phyloP scores from a whole-genome alignment of 164 flowering plant species.

The Berberis vulgaris region DNA sequence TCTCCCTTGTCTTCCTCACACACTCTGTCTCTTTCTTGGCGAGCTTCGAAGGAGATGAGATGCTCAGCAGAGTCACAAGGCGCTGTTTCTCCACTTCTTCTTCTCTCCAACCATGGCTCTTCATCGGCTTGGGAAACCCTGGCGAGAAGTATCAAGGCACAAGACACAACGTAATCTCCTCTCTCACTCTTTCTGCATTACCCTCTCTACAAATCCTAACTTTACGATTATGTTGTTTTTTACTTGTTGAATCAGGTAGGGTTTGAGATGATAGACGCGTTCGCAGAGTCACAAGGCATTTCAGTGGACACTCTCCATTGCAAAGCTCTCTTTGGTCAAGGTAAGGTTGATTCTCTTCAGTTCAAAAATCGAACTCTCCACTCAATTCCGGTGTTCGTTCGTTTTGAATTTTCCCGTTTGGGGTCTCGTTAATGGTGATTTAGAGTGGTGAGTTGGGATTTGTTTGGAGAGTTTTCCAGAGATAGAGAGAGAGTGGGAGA shows the following conservation, averaged over 20 bases:
- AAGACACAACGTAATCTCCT: conserved; percentile 60
- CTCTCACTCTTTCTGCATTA: not conserved
- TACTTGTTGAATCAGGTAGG: conserved; percentile 49
- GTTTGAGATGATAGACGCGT: conserved; percentile 82
- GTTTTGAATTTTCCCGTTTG: not conserved
- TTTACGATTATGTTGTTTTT: not conserved
- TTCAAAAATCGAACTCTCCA: no score
- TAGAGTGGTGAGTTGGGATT: not conserved
- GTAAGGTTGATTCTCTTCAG: conserved; percentile 16
- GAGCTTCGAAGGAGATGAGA: not conserved
- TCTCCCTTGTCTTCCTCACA: no score
- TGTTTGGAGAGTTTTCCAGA: not conserved
- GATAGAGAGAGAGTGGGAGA: conserved; percentile 38
- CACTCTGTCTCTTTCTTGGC: no score
- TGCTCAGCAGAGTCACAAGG: conserved; percentile 27
- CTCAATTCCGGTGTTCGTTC: no score
- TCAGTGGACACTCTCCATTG: conserved; percentile 50
- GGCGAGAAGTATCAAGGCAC: conserved; percentile 84
- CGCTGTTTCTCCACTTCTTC: conserved; percentile 40
- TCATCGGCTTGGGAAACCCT: conserved; percentile 91
- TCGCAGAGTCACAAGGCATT: conserved; percentile 66
- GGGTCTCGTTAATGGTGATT: conserved; percentile 6
- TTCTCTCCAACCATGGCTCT: conserved; percentile 71
- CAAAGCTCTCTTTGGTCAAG: conserved; percentile 88
- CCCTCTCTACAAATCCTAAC: not conserved